Conservation (phyloP, 2,329 filamentous ascomycete genomes). For the Amylocarpus encephaloides region DNA sequence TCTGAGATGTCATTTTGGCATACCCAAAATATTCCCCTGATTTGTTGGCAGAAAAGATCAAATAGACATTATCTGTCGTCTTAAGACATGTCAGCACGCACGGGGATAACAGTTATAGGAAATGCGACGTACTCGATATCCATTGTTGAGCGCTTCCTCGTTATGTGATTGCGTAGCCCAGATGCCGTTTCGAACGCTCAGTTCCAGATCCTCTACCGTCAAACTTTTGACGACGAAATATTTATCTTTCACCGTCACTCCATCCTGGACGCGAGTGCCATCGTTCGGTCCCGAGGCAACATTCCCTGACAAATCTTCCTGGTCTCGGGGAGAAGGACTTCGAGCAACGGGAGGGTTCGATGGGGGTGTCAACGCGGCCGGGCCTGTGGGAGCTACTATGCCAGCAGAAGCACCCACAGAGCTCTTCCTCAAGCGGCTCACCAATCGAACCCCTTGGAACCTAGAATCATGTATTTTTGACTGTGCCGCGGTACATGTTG, state of each 20-base stretch:
- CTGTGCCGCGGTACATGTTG: constrained; percentile 69
- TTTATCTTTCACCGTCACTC: constrained; percentile 50
- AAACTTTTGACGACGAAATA: constrained; percentile 93
- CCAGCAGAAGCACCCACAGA: constrained; percentile 33
- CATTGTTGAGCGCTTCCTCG: constrained; percentile 73
- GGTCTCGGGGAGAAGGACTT: constrained; percentile 29
- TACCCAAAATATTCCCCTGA: constrained; percentile 97
- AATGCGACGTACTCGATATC: constrained; percentile 60
- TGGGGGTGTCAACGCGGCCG: constrained; percentile 24
- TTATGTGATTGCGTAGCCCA: constrained; percentile 97
- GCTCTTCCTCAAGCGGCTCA: constrained; percentile 69
- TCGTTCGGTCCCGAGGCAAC: constrained; percentile 9
- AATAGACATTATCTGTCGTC: constrained; percentile 76
- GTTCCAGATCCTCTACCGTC: constrained; percentile 81
- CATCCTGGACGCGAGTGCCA: constrained; percentile 4
- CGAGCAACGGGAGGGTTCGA: constrained; percentile 18
- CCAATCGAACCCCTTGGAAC: constrained; percentile 78
- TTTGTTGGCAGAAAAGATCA: constrained; percentile 95
- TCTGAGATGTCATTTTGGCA: constrained; percentile 80
- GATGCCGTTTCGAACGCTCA: constrained; percentile 78
- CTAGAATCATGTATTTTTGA: constrained; percentile 82
- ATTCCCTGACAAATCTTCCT: constrained; percentile 25
- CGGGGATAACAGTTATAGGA: constrained; percentile 5
- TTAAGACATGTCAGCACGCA: constrained; percentile 33
- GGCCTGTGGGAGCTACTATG: constrained; percentile 26